Base-by-base conservation (phyloP, 805 yeast species). In the Nakazawaea pomicola region DNA sequence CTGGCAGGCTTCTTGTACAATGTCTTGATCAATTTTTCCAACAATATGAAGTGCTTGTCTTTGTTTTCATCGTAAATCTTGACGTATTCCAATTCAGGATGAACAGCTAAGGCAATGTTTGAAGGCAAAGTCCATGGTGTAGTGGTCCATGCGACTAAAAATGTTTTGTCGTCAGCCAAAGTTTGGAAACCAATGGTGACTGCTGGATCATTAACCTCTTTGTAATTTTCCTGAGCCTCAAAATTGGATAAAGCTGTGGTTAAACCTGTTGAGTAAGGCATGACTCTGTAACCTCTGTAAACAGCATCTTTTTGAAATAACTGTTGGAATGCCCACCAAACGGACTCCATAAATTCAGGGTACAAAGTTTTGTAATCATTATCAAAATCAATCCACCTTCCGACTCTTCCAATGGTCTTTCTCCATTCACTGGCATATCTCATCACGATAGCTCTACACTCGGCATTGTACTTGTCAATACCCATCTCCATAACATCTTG, bases 51-150 rank as follows among this genome's bases (percentile, higher is more conserved):
- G 65, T 86, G 68, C 57, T 77, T 76, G 53, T 84, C 85, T 51
- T 83, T 78, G 49, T 80, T 88, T 68, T 91, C 97, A 60, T 93
- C 97, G 53, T 70, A 81, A 49, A 93, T 86, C 71, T 93, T 95
- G 53, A 85, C 84, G 57, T 93, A 93, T 66, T 89, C 97, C 48
- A 88, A 80, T 9, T 79, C 76, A 40, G 96, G 95, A 68, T 93
- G 77, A 33, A 93, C 98, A 57, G 95, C 90, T 47, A 93, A 74
- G 11, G 90, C 91, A 60, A 93, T 67, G 63, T 93, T 91, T 21
- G 96, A 85, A 31, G 99, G 99, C 58, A 93, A 72, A 38, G 99
- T 95, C 99, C 99, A 93, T 40, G 99, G 99, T 19, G 99, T 93
- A 46, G 99, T 93, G 33, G 99, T 93, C 99, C 99, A 93, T 8